Evolutionary conservation across 805 yeast species (phyloP), one percentile per base, ranked within the genome.

Genomic region (Wickerhamomyces pijperi): DNA sequence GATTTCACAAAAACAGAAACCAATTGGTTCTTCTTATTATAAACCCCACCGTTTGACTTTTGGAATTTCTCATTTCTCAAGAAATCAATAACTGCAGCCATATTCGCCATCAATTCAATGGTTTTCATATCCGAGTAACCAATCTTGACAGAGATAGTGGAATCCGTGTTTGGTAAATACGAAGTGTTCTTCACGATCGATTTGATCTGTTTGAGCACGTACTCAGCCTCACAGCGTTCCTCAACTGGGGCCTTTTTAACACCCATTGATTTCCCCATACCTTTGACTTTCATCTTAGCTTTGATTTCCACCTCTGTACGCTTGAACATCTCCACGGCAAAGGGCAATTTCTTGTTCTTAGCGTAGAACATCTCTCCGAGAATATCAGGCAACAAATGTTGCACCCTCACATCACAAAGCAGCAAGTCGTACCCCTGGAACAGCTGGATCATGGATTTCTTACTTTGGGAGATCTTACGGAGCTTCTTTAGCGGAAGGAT

Each of bases 381-480:
- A 0, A 80, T 56, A 2, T 61, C 60, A 0, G 83, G 82, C 21
- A 83, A 56, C 18, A 76, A 58, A 44, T 72, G 74, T 49, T 76
- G 77, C 2, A 83, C 68, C 44, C 92, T 63, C 38, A 77, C 72
- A 56, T 85, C 94, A 4, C 80, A 77, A 9, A 84, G 62, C 2
- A 85, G 65, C 20, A 79, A 49, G 50, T 84, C 94, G 52, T 69
- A 76, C 32, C 79, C 83, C 41, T 72, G 68, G 48, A 62, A 74
- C 1, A 78, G 47, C 36, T 68, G 71, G 36, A 64, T 66, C 28
- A 74, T 52, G 19, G 69, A 62, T 37, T 67, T 68, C 14, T 45
- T 40, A 14, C 43, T 19, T 3, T 68, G 58, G 50, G 70, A 74
- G 40, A 80, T 55, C 46, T 71, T 77, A 45, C 72, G 74, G 36